Conservation (phyloP, 371 early-diverging fungal species). For the Umbelopsis sp. region DNA sequence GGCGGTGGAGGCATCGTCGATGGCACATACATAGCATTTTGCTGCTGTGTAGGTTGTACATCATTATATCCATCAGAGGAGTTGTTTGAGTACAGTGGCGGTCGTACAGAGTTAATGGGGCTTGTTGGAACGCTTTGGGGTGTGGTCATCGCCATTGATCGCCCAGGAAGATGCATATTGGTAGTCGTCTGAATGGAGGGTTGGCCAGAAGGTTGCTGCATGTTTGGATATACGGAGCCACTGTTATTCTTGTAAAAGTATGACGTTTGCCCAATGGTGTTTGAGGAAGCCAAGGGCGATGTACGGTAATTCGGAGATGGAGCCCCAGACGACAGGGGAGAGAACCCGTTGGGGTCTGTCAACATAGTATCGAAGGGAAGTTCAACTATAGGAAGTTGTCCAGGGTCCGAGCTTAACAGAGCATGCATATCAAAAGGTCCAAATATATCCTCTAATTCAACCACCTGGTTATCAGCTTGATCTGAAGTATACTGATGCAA, state of each 20-base stretch:
- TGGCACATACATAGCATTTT: slow-evolving; percentile 20
- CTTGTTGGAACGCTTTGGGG: slow-evolving; percentile 9
- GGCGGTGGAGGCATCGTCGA: slow-evolving; percentile 23
- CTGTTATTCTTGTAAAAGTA: slow-evolving; percentile 16
- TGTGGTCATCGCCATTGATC: not conserved
- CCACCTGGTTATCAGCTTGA: slow-evolving; percentile 45
- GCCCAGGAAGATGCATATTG: not conserved
- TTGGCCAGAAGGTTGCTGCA: slow-evolving; percentile 1
- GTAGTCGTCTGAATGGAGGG: not conserved
- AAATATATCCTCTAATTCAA: slow-evolving; percentile 43
- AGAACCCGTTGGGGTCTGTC: slow-evolving; percentile 16
- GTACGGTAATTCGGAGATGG: slow-evolving; percentile 11
- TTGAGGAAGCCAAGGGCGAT: not conserved
- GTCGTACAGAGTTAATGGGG: slow-evolving; percentile 16
- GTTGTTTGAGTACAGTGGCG: slow-evolving; percentile 4
- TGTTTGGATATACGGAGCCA: slow-evolving; percentile 12
- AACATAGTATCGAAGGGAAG: slow-evolving; percentile 18
- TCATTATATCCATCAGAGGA: slow-evolving; percentile 1
- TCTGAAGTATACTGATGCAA: slow-evolving; percentile 52
- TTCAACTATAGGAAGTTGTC: slow-evolving; percentile 19
- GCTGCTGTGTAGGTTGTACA: not conserved
- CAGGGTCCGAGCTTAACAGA: slow-evolving; percentile 21
- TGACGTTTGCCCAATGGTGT: not conserved
- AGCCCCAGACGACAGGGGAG: slow-evolving; percentile 17
- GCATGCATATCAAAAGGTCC: slow-evolving; percentile 26